A percentile compares a stretch with the other conserved stretches of the same genome.
Evolutionary conservation across 2,329 filamentous ascomycete genomes (phyloP).

Genomic region (Claviceps fusiformis): DNA sequence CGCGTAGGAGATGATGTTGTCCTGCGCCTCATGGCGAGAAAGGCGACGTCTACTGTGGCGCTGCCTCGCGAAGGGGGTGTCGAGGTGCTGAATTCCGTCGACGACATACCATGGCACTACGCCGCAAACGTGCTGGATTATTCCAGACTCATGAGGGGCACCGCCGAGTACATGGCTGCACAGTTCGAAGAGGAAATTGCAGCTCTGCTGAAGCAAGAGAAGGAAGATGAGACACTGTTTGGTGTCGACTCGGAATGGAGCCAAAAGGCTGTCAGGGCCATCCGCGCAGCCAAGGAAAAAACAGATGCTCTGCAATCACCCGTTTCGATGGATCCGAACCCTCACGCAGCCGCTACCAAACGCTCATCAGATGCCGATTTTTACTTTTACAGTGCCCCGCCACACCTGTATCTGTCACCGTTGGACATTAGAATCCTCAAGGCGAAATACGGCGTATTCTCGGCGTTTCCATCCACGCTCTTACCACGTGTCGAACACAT

Average conservation of each 20-base stretch:
- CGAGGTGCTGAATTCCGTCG: conserved; percentile 52
- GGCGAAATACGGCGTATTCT: conserved; percentile 73
- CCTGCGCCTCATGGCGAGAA: conserved; percentile 69
- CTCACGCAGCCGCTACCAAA: conserved; percentile 6
- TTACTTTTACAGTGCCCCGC: conserved; percentile 77
- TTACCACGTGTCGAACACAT: conserved; percentile 80
- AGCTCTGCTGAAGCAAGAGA: conserved; percentile 61
- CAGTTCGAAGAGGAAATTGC: conserved; percentile 71
- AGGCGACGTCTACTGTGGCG: conserved; percentile 70
- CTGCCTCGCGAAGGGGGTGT: conserved; percentile 68
- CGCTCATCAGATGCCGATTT: conserved; percentile 39
- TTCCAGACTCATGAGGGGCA: conserved; percentile 88
- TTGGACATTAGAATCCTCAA: conserved; percentile 88
- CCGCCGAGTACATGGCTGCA: conserved; percentile 69
- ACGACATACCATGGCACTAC: conserved; percentile 89
- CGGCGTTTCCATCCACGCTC: conserved; percentile 70
- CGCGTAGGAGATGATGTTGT: conserved; percentile 81
- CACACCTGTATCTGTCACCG: conserved; percentile 80
- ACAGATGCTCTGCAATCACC: conserved; percentile 31
- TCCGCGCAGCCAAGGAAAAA: conserved; percentile 66
- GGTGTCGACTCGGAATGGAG: conserved; percentile 90
- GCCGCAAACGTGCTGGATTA: conserved; percentile 91
- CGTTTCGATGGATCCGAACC: conserved; percentile 9
- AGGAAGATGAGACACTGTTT: conserved; percentile 84
- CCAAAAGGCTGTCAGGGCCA: conserved; percentile 62